These are phyloP conservation scores for Rhizodiscina lignyota DNA, from an alignment of 495 filamentous ascomycete genomes.

Conservation along the genomic window DNA sequence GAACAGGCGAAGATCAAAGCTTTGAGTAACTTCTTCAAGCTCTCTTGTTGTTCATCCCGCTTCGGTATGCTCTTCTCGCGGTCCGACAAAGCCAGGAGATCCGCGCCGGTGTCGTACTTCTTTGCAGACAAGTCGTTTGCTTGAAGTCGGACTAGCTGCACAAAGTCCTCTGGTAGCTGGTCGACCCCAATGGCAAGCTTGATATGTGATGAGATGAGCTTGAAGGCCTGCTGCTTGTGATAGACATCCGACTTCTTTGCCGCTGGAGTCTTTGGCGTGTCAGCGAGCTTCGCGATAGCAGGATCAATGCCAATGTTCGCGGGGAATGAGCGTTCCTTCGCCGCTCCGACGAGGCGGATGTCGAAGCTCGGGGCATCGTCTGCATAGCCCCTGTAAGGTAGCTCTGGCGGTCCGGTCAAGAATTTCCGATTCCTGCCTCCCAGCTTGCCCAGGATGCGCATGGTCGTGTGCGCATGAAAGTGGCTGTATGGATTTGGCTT, in stretches of 20 bases:
- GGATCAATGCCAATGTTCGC: slow-evolving; percentile 70
- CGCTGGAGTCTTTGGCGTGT: slow-evolving; percentile 45
- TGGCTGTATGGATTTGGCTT: slow-evolving; percentile 87
- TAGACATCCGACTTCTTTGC: slow-evolving; percentile 62
- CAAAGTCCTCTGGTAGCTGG: slow-evolving; percentile 70
- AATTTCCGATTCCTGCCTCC: slow-evolving; percentile 92
- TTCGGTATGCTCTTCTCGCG: slow-evolving; percentile 69
- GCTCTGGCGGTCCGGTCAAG: slow-evolving; percentile 66
- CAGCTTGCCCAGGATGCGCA: slow-evolving; percentile 95
- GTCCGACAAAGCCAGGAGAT: slow-evolving; percentile 53
- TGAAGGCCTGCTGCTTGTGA: slow-evolving; percentile 86
- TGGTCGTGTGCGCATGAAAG: slow-evolving; percentile 92
- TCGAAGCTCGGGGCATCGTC: slow-evolving; percentile 80
- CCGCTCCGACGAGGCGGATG: slow-evolving; percentile 72
- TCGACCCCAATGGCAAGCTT: slow-evolving; percentile 84
- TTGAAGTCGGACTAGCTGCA: slow-evolving; percentile 67
- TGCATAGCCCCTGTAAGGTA: slow-evolving; percentile 66
- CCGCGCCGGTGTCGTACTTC: slow-evolving; percentile 44
- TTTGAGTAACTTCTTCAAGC: slow-evolving; percentile 71
- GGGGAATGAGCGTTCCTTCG: slow-evolving; percentile 74
- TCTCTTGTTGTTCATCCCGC: slow-evolving; percentile 63
- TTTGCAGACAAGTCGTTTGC: slow-evolving; percentile 64
- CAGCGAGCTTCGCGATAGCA: slow-evolving; percentile 72
- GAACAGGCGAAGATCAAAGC: slow-evolving; percentile 76
- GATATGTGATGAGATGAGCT: slow-evolving; percentile 67